Evolutionary conservation across 257 asterid species (phyloP).

Genomic region (Solanum peruvianum): DNA sequence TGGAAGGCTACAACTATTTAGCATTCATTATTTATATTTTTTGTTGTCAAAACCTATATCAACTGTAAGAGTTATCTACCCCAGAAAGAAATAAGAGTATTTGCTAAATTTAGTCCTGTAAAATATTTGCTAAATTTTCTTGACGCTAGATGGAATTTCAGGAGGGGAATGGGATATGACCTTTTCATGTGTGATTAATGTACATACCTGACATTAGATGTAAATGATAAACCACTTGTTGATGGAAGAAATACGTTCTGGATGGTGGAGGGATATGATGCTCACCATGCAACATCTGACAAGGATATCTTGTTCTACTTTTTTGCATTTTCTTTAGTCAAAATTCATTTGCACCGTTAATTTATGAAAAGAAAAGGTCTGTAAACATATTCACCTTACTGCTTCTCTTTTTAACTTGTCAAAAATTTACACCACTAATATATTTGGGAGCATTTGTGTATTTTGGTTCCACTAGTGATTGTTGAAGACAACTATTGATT

Average conservation of each 20-base stretch:
- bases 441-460: not conserved
- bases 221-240: not conserved
- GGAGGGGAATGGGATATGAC: not conserved
- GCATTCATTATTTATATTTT: not conserved
- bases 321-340: not conserved
- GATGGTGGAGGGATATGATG: not conserved
- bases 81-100: not conserved
- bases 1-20: not conserved
- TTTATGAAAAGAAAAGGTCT: not conserved
- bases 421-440: not conserved
- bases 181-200: not conserved
- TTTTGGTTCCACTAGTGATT: not conserved
- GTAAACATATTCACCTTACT: not conserved
- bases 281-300: not conserved
- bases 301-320: not conserved
- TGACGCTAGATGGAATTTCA: not conserved
- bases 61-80: not conserved
- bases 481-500: conserved; percentile 4
- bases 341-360: not conserved
- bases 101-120: not conserved
- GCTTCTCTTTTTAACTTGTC: not conserved
- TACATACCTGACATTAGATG: not conserved
- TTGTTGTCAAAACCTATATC: not conserved
- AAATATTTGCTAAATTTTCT: not conserved
- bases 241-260: not conserved